Conservation (phyloP, 1,284 basidiomycete genomes). For the Papiliotrema terrestris region DNA sequence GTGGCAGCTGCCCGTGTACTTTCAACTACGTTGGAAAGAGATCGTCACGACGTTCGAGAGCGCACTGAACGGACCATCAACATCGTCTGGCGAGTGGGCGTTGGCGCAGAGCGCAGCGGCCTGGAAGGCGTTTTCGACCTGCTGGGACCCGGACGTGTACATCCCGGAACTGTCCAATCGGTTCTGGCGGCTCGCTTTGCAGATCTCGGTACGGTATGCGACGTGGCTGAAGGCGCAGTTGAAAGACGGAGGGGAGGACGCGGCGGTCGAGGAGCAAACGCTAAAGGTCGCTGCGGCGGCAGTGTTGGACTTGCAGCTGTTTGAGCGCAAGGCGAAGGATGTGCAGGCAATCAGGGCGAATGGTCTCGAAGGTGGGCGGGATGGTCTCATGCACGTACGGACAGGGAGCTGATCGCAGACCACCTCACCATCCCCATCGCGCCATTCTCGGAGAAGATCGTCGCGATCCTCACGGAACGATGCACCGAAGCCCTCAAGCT, state of each 20-base stretch:
- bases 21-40: conserved; percentile 96
- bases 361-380: conserved; percentile 14
- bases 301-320: conserved; percentile 31
- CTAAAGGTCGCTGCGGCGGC: conserved; percentile 23
- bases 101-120: conserved; percentile 63
- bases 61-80: conserved; percentile 48
- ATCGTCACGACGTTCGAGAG: conserved; percentile 75
- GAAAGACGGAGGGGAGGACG: conserved; percentile 53
- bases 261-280: conserved; percentile 56
- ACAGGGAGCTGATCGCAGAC: conserved; percentile 8
- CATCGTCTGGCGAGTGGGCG: conserved; percentile 24
- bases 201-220: conserved; percentile 42
- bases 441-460: conserved; percentile 58
- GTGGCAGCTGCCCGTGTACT: conserved; percentile 96
- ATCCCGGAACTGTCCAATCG: conserved; percentile 73
- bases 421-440: conserved; percentile 16
- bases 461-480: conserved; percentile 68
- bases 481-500: conserved; percentile 80
- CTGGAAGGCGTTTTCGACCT: conserved; percentile 68
- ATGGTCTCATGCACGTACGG: not conserved
- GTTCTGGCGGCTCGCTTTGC: conserved; percentile 84
- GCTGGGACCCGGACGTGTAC: conserved; percentile 81
- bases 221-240: conserved; percentile 72
- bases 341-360: conserved; percentile 16
- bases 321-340: conserved; percentile 14